Conservation (phyloP, 805 yeast species). For the Jamesozyma piceae region DNA sequence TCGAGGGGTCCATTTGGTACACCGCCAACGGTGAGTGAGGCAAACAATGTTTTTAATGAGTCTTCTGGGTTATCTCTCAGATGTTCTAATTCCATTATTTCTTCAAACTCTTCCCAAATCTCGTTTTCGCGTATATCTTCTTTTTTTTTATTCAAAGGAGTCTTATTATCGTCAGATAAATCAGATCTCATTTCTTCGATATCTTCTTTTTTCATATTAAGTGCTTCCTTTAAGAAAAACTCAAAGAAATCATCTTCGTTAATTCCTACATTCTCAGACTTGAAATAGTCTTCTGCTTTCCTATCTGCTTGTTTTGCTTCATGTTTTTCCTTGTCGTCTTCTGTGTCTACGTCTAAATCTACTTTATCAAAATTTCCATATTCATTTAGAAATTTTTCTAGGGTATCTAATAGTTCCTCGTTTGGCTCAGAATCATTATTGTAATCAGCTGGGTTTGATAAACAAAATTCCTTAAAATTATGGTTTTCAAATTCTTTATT, state of each 20-base stretch:
- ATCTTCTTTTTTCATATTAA: constrained; percentile 40
- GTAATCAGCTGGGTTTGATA: not conserved
- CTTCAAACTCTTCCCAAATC: constrained; percentile 5
- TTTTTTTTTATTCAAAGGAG: not conserved
- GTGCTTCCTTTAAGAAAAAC: constrained; percentile 46
- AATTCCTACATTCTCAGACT: constrained; percentile 35
- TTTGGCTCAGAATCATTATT: constrained; percentile 7
- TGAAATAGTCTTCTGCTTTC: constrained; percentile 24
- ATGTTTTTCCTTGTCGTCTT: constrained; percentile 27
- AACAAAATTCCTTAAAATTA: not conserved
- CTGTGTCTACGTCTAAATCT: not conserved
- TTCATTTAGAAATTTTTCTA: constrained; percentile 7
- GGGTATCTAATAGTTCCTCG: constrained; percentile 8
- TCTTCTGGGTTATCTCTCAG: constrained; percentile 1
- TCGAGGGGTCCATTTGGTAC: constrained; percentile 11
- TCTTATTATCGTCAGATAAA: not conserved
- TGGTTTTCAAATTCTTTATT: not conserved
- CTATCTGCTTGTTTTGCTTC: constrained; percentile 20
- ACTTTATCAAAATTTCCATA: not conserved
- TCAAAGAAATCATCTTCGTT: constrained; percentile 67
- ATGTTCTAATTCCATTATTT: constrained; percentile 1
- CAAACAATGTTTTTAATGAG: constrained; percentile 8
- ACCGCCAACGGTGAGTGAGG: constrained; percentile 9
- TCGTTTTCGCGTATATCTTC: constrained; percentile 4
- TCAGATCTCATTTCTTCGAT: constrained; percentile 31